A percentile compares a stretch with the other conserved stretches of the same genome.
Conservation (phyloP, 2,329 filamentous ascomycete species). For the Xylaria sp. region DNA sequence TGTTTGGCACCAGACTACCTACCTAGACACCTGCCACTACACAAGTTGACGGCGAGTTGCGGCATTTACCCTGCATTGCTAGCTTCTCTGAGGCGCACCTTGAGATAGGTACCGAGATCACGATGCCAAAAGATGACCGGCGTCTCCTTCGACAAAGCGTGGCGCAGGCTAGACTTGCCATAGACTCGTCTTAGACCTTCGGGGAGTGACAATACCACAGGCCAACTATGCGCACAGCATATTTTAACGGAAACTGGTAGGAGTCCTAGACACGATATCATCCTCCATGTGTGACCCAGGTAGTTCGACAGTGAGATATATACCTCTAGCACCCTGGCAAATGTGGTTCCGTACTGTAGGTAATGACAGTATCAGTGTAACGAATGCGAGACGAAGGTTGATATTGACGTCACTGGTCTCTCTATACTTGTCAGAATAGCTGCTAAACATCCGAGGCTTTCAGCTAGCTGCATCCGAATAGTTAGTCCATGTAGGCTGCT, state of each 20-base stretch:
- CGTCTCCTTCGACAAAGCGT: constrained; percentile 3
- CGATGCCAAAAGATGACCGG: background rate
- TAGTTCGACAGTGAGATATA: background rate
- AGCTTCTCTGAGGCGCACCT: constrained; percentile 14
- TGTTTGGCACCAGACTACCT: background rate
- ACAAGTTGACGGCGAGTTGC: constrained; percentile 11
- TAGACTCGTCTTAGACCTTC: constrained; percentile 7
- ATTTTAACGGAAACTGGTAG: background rate
- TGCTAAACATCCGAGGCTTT: background rate
- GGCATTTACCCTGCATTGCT: constrained; percentile 24
- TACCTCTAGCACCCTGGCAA: background rate
- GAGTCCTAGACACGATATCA: background rate
- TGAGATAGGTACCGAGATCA: constrained; percentile 1
- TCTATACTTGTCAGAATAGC: background rate
- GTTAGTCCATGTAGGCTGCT: too few relatives aligned
- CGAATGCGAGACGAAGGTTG: background rate
- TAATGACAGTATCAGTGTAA: background rate
- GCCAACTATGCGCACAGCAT: background rate
- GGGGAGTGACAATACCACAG: constrained; percentile 11
- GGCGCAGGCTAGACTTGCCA: constrained; percentile 3
- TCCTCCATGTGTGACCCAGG: background rate
- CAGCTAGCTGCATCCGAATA: too few relatives aligned
- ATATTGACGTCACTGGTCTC: background rate
- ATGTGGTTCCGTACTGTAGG: background rate
- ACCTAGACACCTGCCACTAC: background rate